A percentile compares a stretch with the other conserved stretches of the same genome.
Conservation (phyloP, 805 yeast genomes). For the Debaryomyces tyrocola region DNA sequence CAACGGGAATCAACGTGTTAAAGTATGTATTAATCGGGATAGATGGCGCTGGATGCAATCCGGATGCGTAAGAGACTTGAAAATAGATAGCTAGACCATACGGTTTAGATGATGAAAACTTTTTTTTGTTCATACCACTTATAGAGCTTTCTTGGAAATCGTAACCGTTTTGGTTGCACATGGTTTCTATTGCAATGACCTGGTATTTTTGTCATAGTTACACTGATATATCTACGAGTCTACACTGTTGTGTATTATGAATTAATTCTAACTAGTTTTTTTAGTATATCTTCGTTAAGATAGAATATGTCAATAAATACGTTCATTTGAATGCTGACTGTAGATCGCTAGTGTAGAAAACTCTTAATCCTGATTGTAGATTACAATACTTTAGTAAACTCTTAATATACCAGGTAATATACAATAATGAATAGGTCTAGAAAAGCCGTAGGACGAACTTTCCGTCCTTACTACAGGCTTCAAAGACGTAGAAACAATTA, state of each 20-base stretch:
- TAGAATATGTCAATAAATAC: background rate
- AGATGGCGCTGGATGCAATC: too few relatives aligned
- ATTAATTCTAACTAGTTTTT: background rate
- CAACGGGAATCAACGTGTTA: too few relatives aligned
- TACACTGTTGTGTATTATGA: background rate
- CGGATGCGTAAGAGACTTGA: background rate
- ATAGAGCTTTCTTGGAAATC: slow-evolving; percentile 36
- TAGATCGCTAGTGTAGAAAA: too few relatives aligned
- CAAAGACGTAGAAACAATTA: background rate
- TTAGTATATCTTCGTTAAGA: background rate
- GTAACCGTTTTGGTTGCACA: slow-evolving; percentile 55
- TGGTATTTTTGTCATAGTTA: slow-evolving; percentile 84
- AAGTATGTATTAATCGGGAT: too few relatives aligned
- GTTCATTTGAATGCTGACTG: background rate
- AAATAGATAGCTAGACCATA: background rate
- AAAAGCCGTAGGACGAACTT: too few relatives aligned
- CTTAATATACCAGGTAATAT: too few relatives aligned
- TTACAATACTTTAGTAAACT: too few relatives aligned
- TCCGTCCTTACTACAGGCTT: too few relatives aligned
- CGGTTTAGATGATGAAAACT: slow-evolving; percentile 34
- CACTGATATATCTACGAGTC: slow-evolving; percentile 52
- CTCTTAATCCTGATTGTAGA: too few relatives aligned
- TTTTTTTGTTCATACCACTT: slow-evolving; percentile 30
- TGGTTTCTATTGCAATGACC: slow-evolving; percentile 51
- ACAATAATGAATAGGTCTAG: too few relatives aligned